Base-by-base conservation (phyloP, 2,329 filamentous ascomycete species). In the Arthrobotrys pseudoclavata region DNA sequence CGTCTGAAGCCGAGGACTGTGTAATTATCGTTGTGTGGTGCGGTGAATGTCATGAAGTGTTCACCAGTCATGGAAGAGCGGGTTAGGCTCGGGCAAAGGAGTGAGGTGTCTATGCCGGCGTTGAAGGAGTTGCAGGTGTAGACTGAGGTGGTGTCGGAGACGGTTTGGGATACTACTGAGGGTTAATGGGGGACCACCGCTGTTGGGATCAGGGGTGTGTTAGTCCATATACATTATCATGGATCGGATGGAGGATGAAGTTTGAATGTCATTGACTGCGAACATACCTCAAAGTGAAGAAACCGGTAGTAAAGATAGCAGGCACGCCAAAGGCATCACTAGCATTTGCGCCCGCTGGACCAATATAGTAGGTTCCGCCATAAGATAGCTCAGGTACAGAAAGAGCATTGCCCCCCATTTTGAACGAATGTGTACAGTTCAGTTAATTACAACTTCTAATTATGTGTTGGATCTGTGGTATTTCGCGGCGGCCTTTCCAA, bases 381-480 rank as follows among this genome's bases (percentile, higher is more conserved):
- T 15, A 18, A 10, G 3, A 0, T 3, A 66, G n/a, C 45, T 67
- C 61, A 45, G 69, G 69, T 22, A 47, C 22, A 24, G 69, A 74
- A 40, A 74, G 53, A 18, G 50, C 31, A 45, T 61, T 67, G 45
- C 69, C 69, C 69, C 69, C 69, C 69, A 74, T 74, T 66, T 42
- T 60, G 60, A 72, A 45, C 24, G 31, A 57, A 47, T 40, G 34
- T 60, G 4, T 60, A 2, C 2, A 10, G 18, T 26, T 26, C n/a
- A n/a, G 52, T 20, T 29, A 57, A 37, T 40, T 40, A 13, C n/a
- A 34, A 18, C 13, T 20, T 3, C 31, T 34, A 9, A 34, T 9
- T 26, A 15, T 42, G 55, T 42, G 55, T 60, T 42, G 55, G 34
- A n/a, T 42, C 55, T 42, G 55, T 42, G 34, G 55, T 60, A 60